These are phyloP conservation scores for Stromatinia cepivora DNA, from an alignment of 2,329 filamentous ascomycete genomes.

Conservation along the genomic window DNA sequence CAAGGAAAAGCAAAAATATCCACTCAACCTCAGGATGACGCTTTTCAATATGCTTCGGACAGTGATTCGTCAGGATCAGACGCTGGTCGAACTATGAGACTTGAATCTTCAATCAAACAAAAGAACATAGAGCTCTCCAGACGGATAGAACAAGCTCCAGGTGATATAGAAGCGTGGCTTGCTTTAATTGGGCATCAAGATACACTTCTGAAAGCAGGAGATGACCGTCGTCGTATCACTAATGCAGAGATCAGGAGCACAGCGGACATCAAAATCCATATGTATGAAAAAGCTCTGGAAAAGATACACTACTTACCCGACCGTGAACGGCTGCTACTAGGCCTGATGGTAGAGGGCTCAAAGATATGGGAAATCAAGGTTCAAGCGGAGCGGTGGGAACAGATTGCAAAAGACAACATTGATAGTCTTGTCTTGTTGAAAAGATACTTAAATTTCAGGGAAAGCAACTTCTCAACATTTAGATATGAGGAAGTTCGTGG, in stretches of 20 bases:
- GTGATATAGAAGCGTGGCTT: conserved; percentile 72
- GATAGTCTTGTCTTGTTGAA: conserved; percentile 68
- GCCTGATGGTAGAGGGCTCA: conserved; percentile 72
- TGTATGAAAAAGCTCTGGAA: conserved; percentile 75
- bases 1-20: conserved; percentile 59
- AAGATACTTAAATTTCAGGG: conserved; percentile 69
- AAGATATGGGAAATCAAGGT: conserved; percentile 69
- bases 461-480: conserved; percentile 67
- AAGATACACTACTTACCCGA: conserved; percentile 50
- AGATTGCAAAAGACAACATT: conserved; percentile 56
- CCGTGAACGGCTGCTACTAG: conserved; percentile 62
- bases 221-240: conserved; percentile 51
- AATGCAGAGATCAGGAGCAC: conserved; percentile 66
- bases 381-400: conserved; percentile 64
- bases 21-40: conserved; percentile 32
- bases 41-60: conserved; percentile 50
- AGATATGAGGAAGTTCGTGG: conserved; percentile 64
- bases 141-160: conserved; percentile 63
- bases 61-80: conserved; percentile 44
- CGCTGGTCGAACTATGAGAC: conserved; percentile 40
- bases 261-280: conserved; percentile 75
- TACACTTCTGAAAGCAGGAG: conserved; percentile 55
- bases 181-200: conserved; percentile 79
- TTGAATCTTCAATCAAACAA: conserved; percentile 51
- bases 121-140: conserved; percentile 63